Base-by-base conservation (phyloP, 1,139 yeast species). In the Kurtzmaniella quercitrusa region DNA sequence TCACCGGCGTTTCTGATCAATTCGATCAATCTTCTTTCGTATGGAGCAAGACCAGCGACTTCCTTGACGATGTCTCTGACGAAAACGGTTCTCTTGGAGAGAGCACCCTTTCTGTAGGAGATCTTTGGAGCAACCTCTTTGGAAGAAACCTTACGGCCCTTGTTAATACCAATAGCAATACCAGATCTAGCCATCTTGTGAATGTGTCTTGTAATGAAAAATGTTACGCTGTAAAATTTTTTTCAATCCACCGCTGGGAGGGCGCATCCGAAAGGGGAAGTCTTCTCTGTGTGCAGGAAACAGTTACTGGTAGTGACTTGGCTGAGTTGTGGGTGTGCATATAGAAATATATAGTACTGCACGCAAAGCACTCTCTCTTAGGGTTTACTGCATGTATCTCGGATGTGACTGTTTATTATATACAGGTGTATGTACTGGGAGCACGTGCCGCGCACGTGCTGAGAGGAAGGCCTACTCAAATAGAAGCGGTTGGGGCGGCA, bases 1-100 rank as follows among this genome's bases (percentile, higher is more conserved):
- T 94, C 99, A 85, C 96, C 96, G 71, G 97, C 93, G 82, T 94
- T 94, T 85, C 98, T 93, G 86, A 94, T 83, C 80, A 94, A 84
- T 80, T 94, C 99, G 69, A 94, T 86, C 74, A 93, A 85, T 82
- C 99, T 91, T 83, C 97, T 91, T 82, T 94, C 98, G 79, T 94
- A 94, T 78, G 99, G 98, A 62, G 99, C 97, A 71, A 91, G 85
- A 72, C 98, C 98, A 60, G 96, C 81, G 67, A 94, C 98, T 81
- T 94, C 99, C 72, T 85, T 85, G 76, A 93, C 95, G 59, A 94
- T 79, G 69, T 84, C 81, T 77, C 98, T 88, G 69, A 94, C 98
- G 70, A 94, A 94, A 51, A 79, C 79, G 65, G 98, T 83, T 85
- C 97, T 91, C 84, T 91, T 85, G 69, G 98, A 88, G 58, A 85